Percentiles rank a stretch among this genome's conserved stretches.
Evolutionary conservation across 352 stramenopile species (phyloP).

Genomic region (Globisporangium middletonii): DNA sequence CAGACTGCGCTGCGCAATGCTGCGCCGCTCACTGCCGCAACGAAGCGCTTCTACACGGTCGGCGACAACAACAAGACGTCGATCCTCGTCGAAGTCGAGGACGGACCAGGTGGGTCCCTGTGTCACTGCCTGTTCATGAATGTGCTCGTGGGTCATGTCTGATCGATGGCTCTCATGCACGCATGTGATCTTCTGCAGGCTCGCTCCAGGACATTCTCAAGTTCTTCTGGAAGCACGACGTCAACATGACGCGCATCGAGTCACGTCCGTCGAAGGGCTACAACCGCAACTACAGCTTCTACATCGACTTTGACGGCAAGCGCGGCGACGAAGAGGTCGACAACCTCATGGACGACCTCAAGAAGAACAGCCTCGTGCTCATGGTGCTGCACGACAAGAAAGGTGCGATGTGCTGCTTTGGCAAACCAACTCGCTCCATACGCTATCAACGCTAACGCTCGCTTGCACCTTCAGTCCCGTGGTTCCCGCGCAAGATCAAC

Average conservation of each 20-base stretch:
- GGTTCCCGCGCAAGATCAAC: constrained; percentile 82
- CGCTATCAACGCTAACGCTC: background rate
- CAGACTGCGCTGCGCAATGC: constrained; percentile 1
- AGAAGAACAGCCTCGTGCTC: constrained; percentile 84
- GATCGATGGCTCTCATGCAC: background rate
- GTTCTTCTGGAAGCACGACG: constrained; percentile 97
- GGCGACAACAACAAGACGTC: constrained; percentile 68
- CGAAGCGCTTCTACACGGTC: constrained; percentile 13
- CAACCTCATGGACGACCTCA: constrained; percentile 81
- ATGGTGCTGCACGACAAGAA: constrained; percentile 94
- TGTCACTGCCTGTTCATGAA: background rate
- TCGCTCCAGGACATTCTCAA: constrained; percentile 93
- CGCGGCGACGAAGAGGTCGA: constrained; percentile 76
- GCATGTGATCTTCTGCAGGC: constrained; percentile 19
- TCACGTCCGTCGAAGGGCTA: constrained; percentile 85
- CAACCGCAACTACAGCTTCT: constrained; percentile 90
- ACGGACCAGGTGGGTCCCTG: constrained; percentile 29
- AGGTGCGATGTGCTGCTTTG: constrained; percentile 21
- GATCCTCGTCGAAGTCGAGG: constrained; percentile 68
- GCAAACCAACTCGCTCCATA: background rate
- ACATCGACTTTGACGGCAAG: constrained; percentile 89
- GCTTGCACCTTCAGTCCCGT: constrained; percentile 39
- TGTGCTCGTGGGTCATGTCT: background rate
- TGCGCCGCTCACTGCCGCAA: constrained; percentile 1
- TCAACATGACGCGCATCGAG: constrained; percentile 97